These are phyloP conservation scores for Wickerhamomyces sp. DNA, from an alignment of 1,139 yeast genomes.

Conservation along the genomic window DNA sequence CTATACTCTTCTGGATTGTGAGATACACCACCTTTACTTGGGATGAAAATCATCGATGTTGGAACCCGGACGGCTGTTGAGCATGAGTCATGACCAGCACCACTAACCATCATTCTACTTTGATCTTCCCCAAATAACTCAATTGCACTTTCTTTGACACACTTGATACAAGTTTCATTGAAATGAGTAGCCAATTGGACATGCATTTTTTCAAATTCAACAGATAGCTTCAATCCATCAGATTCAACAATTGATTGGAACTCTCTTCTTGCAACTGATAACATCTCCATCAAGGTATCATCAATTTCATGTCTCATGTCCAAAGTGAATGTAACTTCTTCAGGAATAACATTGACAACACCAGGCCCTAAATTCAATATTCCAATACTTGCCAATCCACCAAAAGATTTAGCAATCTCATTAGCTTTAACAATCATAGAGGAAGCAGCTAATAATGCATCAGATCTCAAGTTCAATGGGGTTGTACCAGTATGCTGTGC, in stretches of 20 bases:
- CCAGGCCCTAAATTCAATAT: constrained; percentile 51
- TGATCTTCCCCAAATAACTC: constrained; percentile 42
- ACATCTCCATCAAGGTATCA: constrained; percentile 35
- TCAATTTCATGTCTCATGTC: constrained; percentile 57
- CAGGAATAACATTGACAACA: constrained; percentile 65
- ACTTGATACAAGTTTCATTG: constrained; percentile 41
- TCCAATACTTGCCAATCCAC: constrained; percentile 59
- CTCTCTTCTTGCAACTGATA: constrained; percentile 34
- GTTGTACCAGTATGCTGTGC: constrained; percentile 76
- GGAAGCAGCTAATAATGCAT: constrained; percentile 56
- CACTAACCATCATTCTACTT: constrained; percentile 48
- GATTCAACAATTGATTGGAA: constrained; percentile 34
- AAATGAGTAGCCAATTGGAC: constrained; percentile 55
- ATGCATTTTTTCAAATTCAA: constrained; percentile 38
- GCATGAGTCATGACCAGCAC: constrained; percentile 75
- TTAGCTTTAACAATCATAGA: constrained; percentile 51
- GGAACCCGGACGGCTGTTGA: constrained; percentile 52
- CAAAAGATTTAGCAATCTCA: constrained; percentile 46
- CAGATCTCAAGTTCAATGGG: constrained; percentile 58
- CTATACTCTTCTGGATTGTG: constrained; percentile 67
- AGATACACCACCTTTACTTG: constrained; percentile 64
- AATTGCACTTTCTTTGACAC: constrained; percentile 47
- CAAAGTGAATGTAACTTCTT: constrained; percentile 48
- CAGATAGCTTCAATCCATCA: constrained; percentile 30
- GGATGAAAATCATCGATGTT: constrained; percentile 72